phyloP scores from a whole-genome alignment of 768 basidiomycete species.

The Kwoniella europaea region DNA sequence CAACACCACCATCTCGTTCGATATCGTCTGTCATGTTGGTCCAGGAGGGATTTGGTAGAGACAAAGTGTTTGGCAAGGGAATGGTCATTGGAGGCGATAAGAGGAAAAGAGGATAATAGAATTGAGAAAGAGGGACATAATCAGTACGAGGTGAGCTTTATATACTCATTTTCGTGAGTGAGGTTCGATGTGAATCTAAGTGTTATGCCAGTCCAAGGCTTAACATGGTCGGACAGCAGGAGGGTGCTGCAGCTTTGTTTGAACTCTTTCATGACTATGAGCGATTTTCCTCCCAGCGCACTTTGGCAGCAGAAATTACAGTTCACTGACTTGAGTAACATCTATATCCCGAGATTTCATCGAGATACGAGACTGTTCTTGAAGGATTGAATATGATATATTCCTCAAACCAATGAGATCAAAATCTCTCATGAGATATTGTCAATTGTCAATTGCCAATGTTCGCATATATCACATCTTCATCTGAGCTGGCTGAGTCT shows the following conservation, averaged over 20 bases:
- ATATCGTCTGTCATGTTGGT: constrained; percentile 17
- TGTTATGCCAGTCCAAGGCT: background rate
- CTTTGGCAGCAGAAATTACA: background rate
- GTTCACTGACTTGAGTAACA: background rate
- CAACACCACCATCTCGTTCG: constrained; percentile 11
- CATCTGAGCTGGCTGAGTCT: background rate
- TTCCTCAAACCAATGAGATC: background rate
- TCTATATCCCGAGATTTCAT: background rate
- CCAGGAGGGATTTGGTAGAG: background rate
- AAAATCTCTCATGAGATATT: background rate
- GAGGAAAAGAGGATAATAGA: background rate
- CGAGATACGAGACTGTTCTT: background rate
- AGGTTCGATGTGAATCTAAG: background rate
- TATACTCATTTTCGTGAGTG: background rate
- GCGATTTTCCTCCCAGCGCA: background rate
- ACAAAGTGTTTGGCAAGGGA: background rate
- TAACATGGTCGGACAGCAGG: background rate
- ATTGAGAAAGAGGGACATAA: background rate
- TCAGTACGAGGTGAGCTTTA: background rate
- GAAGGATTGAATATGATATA: background rate
- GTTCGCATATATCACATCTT: background rate
- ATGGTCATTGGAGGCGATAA: background rate
- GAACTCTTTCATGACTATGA: background rate
- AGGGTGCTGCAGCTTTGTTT: background rate
- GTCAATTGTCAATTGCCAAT: background rate